Evolutionary conservation across 306 rosid species (phyloP).

Genomic region (Comarum palustre): DNA sequence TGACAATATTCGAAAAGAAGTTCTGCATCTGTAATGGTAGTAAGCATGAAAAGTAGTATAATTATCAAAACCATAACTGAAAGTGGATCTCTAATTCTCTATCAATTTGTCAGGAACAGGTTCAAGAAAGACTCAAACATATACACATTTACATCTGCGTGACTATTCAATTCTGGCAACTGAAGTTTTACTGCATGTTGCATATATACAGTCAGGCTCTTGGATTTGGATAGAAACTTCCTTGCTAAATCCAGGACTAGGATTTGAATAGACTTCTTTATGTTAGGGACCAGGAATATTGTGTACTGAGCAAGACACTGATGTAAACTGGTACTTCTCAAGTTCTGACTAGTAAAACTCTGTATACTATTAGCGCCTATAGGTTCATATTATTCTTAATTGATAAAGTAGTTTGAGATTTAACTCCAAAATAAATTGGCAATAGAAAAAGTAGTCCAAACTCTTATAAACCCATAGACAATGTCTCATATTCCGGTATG

Average conservation of each 20-base stretch:
- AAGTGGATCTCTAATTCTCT: not conserved
- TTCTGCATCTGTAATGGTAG: constrained; percentile 30
- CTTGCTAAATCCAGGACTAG: not conserved
- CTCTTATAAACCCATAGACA: too few species aligned
- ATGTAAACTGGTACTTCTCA: not conserved
- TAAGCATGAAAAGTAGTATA: constrained; percentile 19
- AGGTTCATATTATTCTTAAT: too few species aligned
- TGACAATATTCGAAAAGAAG: constrained; percentile 32
- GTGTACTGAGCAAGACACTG: not conserved
- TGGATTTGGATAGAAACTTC: not conserved
- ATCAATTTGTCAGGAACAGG: not conserved
- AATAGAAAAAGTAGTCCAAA: too few species aligned
- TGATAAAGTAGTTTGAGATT: too few species aligned
- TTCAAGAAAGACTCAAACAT: not conserved
- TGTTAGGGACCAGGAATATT: not conserved
- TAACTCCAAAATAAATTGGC: too few species aligned
- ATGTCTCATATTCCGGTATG: too few species aligned
- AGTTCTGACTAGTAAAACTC: too few species aligned
- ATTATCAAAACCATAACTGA: constrained; percentile 25
- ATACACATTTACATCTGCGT: not conserved
- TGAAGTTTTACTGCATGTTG: too few species aligned
- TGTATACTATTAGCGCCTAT: too few species aligned
- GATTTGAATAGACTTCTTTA: too few species aligned
- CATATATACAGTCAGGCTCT: not conserved
- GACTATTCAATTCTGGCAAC: not conserved